phyloP scores from a whole-genome alignment of 208 protist species.

The Borovskyia barvae region DNA sequence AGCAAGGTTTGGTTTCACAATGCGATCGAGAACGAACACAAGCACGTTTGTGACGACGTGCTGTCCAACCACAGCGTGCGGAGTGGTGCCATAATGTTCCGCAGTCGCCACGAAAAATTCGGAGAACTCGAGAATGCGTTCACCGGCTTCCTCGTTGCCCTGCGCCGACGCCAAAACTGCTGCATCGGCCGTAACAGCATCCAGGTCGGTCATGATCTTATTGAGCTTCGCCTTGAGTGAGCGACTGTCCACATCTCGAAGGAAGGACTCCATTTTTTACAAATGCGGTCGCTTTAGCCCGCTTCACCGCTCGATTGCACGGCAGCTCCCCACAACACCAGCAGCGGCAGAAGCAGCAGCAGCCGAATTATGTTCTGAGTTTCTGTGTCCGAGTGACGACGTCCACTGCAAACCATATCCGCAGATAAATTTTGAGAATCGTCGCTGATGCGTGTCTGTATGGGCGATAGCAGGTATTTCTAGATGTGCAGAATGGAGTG shows the following conservation, averaged over 20 bases:
- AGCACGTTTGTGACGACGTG: constrained; percentile 78
- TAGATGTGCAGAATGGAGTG: no score
- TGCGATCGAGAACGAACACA: constrained; percentile 51
- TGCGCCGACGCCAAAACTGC: neutral
- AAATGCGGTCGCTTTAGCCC: neutral
- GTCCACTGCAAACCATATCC: no score
- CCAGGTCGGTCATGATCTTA: constrained; percentile 19
- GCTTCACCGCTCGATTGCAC: no score
- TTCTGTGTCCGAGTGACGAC: no score
- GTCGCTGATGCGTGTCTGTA: no score
- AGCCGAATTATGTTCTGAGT: no score
- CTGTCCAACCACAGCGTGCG: constrained; percentile 62
- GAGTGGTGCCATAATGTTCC: constrained; percentile 39
- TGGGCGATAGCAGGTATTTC: no score
- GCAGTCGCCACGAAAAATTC: constrained; percentile 38
- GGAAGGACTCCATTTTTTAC: constrained; percentile 18
- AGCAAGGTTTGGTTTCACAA: constrained; percentile 57
- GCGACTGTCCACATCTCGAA: constrained; percentile 7
- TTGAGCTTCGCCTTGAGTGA: constrained; percentile 23
- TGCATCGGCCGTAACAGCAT: constrained; percentile 2
- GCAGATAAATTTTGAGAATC: no score
- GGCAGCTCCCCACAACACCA: no score
- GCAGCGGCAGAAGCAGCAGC: no score
- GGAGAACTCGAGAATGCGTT: constrained; percentile 40
- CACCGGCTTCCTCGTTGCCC: constrained; percentile 33